Base-by-base conservation (phyloP, 2,329 filamentous ascomycete genomes). In the Ophiostoma perfectum region DNA sequence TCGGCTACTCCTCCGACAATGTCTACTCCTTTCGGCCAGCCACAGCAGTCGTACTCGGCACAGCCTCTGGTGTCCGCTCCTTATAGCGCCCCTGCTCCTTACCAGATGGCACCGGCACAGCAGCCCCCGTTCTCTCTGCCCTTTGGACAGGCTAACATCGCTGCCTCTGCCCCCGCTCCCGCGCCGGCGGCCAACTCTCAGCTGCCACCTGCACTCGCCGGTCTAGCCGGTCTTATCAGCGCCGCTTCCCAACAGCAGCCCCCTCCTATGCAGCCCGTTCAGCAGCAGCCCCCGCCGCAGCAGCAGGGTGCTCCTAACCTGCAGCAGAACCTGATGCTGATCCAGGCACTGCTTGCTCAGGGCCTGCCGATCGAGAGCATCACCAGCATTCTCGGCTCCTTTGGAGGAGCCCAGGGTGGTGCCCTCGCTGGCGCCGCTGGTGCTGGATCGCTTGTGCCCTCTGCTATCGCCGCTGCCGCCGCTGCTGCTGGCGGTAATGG, bases 281-380 rank as follows among this genome's bases (percentile, higher is more conserved):
- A 41, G 63, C 67, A 65, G n/a, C 60, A 18, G 18, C 66, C 66
- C 9, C 69, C 55, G 14, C 55, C 42, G 9, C 67, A 44, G 47
- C 63, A 44, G 12, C 39, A 49, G 8, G 39, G 52, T 2, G 68
- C 66, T 72, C 79, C 79, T 71, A 86, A 84, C 71, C 80, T 90
- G 69, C 87, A 91, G 72, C 85, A 90, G 76, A 90, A 93, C 75
- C 81, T 93, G 68, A 81, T 90, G 77, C 79, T 95, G 71, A 85
- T 96, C 74, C 90, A 93, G 78, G 83, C 90, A 11, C 83, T 96
- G 68, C 84, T 88, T 69, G 87, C 90, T 45, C 89, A 92, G 77
- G 91, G 91, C 64, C 82, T 95, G 39, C 85, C 90, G 2, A 83
- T 90, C 77, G 92, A 95, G 70, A 89, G 93, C 78, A 92, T 92